Percentiles rank a stretch among this genome's conserved stretches.
phyloP scores from a whole-genome alignment of 2,329 filamentous ascomycete species.

The Phyllosticta paracitricarpa region DNA sequence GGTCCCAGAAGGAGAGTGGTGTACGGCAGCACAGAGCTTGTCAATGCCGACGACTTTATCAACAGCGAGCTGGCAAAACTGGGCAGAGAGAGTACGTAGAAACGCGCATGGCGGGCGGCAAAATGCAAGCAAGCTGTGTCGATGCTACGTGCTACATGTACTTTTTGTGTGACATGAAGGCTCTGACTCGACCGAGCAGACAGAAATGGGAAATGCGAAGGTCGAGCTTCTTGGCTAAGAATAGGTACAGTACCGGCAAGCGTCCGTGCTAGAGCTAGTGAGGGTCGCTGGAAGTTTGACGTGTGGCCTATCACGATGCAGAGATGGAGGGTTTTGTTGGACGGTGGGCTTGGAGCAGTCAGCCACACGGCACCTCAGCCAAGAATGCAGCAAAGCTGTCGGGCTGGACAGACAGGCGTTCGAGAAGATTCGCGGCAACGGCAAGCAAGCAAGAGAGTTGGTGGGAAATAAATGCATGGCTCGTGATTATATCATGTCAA shows the following conservation, averaged over 20 bases:
- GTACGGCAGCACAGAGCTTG: slow-evolving; percentile 79
- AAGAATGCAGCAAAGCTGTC: background rate
- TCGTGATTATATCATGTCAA: no score
- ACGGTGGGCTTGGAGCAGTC: background rate
- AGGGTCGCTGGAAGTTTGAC: background rate
- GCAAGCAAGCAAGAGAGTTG: no score
- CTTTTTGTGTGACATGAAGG: no score
- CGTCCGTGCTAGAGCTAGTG: background rate
- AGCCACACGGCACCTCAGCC: background rate
- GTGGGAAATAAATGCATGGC: no score
- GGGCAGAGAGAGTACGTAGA: slow-evolving; percentile 43
- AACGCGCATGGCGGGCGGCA: background rate
- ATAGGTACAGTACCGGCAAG: background rate
- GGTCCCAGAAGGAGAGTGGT: slow-evolving; percentile 70
- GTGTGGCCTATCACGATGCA: background rate
- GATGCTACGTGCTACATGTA: background rate
- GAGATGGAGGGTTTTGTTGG: background rate
- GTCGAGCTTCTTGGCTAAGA: background rate
- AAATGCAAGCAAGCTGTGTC: background rate
- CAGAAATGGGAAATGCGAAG: background rate
- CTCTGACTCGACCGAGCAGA: background rate
- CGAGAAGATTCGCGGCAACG: background rate
- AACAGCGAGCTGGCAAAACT: slow-evolving; percentile 46
- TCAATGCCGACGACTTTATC: slow-evolving; percentile 54
- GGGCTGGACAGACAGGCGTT: background rate